Percentiles rank a stretch among this genome's conserved stretches.
Conservation (phyloP, 768 basidiomycete genomes). For the Tricholoma matsutake region DNA sequence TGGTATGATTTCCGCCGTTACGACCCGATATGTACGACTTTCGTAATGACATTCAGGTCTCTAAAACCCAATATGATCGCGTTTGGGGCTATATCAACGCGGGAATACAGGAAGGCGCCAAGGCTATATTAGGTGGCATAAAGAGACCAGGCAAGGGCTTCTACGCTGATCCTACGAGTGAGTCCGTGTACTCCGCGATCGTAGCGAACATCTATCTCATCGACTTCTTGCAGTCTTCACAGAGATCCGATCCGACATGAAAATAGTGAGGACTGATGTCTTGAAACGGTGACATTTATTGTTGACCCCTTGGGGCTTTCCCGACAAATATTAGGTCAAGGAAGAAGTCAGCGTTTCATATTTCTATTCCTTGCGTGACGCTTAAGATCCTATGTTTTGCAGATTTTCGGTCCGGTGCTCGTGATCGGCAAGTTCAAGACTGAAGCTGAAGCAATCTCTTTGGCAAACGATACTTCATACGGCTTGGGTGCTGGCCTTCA, state of each 20-base stretch:
- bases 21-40: neutral
- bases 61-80: conserved; percentile 80
- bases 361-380: neutral
- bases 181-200: conserved; percentile 22
- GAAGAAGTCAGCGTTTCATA: conserved; percentile 54
- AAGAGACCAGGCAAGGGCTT: conserved; percentile 77
- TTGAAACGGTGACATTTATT: neutral
- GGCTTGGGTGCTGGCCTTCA: conserved; percentile 92
- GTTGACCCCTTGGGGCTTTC: neutral
- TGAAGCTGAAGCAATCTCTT: conserved; percentile 79
- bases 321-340: conserved; percentile 42
- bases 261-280: conserved; percentile 54
- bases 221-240: conserved; percentile 60
- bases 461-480: conserved; percentile 88
- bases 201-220: conserved; percentile 1
- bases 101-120: conserved; percentile 84
- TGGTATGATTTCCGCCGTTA: conserved; percentile 47
- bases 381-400: conserved; percentile 6
- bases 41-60: conserved; percentile 48
- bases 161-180: conserved; percentile 88
- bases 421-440: conserved; percentile 79
- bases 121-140: conserved; percentile 72
- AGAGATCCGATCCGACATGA: conserved; percentile 78
- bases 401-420: conserved; percentile 96
- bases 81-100: conserved; percentile 86